Base-by-base conservation (phyloP, 202 grass and related monocot species). In the Setaria italica region DNA sequence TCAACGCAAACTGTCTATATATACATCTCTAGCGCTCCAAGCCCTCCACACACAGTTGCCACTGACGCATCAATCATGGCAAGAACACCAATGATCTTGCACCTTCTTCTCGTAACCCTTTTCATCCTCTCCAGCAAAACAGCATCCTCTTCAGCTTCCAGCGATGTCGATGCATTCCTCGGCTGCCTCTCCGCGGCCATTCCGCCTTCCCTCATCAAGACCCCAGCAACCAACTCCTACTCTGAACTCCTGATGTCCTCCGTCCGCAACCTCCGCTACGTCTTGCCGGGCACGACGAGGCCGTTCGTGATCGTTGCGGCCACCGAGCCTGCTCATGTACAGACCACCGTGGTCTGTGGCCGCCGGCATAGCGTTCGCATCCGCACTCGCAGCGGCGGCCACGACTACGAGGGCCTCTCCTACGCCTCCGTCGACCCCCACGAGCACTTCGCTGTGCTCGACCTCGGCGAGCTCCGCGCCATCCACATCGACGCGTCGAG, bases 351-450 rank as follows among this genome's bases (percentile, higher is more conserved):
- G 58, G 1, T 5, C 4, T 94, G 92, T 51, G 85, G 78, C 55
- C 81, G 79, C 43, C 19, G 0, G 4, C 42, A 84, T 3, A 73
- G 82, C 42, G 55, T 91, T 14, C 80, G 83, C 71, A 11, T 88
- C 11, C 88, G 92, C 58, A 78, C 80, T 33, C 89, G 90, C 65
- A 94, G 87, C 51, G 89, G 92, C 64, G 92, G 92, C 33, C 92
- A 94, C 57, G 83, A 94, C 75, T 89, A 94, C 60, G 92, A 94
- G 50, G 92, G 92, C 14, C 17, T 91, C 3, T 94, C 92, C 6
- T 94, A 90, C 73, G 76, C 78, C 33, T 83, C 87, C 11, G 48
- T 91, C 30, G 89, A 94, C 6, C 6, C 21, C 9, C 0, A 35
- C 33, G 4, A 9, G 6, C 63, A 17, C 6, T 66, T 66, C 63